These are phyloP conservation scores for Astrocystis sublimbata DNA, from an alignment of 495 filamentous ascomycete genomes.

Conservation along the genomic window DNA sequence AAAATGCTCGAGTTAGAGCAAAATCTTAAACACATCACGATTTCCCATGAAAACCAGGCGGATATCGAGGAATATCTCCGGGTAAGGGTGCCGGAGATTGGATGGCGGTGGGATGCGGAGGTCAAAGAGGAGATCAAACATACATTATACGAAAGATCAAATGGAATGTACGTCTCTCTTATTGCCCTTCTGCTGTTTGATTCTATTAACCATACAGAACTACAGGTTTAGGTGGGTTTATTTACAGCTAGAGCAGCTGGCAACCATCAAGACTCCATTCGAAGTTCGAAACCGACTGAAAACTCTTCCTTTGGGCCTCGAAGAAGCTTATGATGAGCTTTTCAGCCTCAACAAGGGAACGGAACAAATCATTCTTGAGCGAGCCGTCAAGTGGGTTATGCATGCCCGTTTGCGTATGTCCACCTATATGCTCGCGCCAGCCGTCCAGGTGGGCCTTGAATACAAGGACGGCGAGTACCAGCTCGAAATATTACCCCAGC, in stretches of 20 bases:
- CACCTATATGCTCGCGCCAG: background rate
- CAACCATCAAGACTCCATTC: conserved; percentile 17
- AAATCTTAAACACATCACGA: background rate
- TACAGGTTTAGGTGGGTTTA: conserved; percentile 42
- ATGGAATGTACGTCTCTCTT: no score
- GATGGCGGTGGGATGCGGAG: background rate
- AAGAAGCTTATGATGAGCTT: conserved; percentile 40
- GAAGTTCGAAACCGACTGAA: conserved; percentile 32
- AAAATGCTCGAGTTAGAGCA: background rate
- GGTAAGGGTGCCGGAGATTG: background rate
- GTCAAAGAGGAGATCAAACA: background rate
- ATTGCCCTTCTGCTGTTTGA: no score
- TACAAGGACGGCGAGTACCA: background rate
- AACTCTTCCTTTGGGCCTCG: conserved; percentile 35
- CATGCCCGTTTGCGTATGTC: conserved; percentile 28
- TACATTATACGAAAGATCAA: conserved; percentile 4
- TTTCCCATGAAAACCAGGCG: background rate
- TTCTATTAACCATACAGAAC: no score
- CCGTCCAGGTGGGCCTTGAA: background rate
- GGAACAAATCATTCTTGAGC: conserved; percentile 30
- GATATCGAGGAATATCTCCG: background rate
- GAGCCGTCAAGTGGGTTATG: conserved; percentile 42
- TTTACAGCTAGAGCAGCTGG: conserved; percentile 40
- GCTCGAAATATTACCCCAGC: background rate
- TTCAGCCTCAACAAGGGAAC: conserved; percentile 29